Conservation (phyloP, 768 basidiomycete species). For the Mycena crocata region DNA sequence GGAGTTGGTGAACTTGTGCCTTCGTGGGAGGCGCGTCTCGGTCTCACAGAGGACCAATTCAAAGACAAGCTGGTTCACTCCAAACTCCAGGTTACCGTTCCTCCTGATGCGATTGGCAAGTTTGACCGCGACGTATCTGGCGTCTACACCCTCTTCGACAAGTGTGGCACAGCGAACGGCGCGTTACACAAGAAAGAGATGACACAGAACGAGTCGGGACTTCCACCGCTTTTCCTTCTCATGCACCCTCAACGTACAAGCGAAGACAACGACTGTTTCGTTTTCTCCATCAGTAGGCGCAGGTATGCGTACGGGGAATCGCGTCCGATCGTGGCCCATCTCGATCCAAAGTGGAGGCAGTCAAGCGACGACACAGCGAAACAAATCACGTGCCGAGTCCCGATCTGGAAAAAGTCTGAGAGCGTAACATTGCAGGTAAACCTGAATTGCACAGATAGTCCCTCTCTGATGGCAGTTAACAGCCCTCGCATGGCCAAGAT, state of each 20-base stretch:
- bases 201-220: constrained; percentile 53
- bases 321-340: constrained; percentile 78
- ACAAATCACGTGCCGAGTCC: constrained; percentile 67
- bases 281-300: constrained; percentile 83
- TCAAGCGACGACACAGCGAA: constrained; percentile 61
- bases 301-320: constrained; percentile 86
- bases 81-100: constrained; percentile 71
- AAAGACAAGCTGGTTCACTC: constrained; percentile 77
- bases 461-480: constrained; percentile 19
- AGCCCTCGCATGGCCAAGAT: constrained; percentile 66
- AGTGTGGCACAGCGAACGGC: constrained; percentile 89
- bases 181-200: constrained; percentile 78
- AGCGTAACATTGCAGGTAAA: constrained; percentile 67
- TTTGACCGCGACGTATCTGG: constrained; percentile 90
- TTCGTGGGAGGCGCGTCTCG: constrained; percentile 88
- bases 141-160: constrained; percentile 79
- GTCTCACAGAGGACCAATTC: constrained; percentile 73
- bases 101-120: constrained; percentile 52
- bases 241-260: constrained; percentile 90
- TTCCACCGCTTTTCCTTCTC: constrained; percentile 81
- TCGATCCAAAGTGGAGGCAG: constrained; percentile 86
- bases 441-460: background rate
- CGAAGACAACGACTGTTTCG: constrained; percentile 81
- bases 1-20: constrained; percentile 78
- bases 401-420: constrained; percentile 70